Conservation (phyloP, 768 basidiomycete species). For the Lentinula sp. region DNA sequence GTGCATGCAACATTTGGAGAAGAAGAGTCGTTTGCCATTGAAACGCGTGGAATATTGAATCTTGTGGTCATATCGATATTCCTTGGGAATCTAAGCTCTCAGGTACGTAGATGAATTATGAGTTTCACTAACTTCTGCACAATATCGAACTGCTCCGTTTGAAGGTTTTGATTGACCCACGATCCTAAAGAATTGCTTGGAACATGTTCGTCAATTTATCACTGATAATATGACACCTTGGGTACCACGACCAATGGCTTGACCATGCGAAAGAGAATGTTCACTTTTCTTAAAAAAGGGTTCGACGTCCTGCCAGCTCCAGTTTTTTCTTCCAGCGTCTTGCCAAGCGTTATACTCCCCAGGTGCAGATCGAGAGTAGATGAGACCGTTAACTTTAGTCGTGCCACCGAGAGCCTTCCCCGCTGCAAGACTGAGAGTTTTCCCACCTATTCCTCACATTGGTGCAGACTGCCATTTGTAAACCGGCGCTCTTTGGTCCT, state of each 20-base stretch:
- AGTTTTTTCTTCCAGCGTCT: conserved; percentile 16
- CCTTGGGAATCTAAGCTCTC: not conserved
- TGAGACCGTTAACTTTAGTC: conserved; percentile 21
- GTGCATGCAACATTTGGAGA: conserved; percentile 13
- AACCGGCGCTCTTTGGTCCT: conserved; percentile 12
- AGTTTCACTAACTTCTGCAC: conserved; percentile 2
- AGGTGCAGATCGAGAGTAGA: conserved; percentile 21
- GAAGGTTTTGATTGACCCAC: conserved; percentile 11
- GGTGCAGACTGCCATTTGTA: conserved; percentile 14
- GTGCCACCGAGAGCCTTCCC: conserved; percentile 25
- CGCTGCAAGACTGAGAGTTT: conserved; percentile 12
- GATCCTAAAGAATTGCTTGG: conserved; percentile 7
- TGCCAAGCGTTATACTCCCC: conserved; percentile 25
- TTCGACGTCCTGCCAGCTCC: conserved; percentile 21
- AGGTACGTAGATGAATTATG: not conserved
- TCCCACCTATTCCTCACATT: conserved; percentile 5
- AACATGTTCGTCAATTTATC: not conserved
- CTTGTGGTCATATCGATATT: conserved; percentile 7
- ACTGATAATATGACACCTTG: conserved; percentile 5
- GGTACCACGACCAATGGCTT: conserved; percentile 5
- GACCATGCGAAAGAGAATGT: conserved; percentile 1
- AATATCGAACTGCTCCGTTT: conserved; percentile 5
- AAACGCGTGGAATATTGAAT: conserved; percentile 15
- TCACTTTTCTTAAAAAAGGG: conserved; percentile 21
- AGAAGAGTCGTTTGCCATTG: conserved; percentile 15